Percentiles rank a stretch among this genome's conserved stretches.
Conservation (phyloP, 352 stramenopile species). For the Pythium monospermum region DNA sequence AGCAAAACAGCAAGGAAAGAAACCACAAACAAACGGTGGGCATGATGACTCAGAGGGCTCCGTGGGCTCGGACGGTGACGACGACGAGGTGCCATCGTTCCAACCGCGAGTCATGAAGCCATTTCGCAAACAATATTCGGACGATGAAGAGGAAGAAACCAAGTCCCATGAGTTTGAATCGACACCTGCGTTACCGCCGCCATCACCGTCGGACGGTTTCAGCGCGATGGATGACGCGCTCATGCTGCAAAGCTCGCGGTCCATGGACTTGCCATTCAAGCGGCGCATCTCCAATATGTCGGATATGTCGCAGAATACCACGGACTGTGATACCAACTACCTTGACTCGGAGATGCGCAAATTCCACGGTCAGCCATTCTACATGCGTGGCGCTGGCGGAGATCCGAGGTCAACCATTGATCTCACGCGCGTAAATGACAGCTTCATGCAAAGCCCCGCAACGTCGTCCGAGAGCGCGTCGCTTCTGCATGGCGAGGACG, state of each 20-base stretch:
- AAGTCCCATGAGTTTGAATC: constrained; percentile 47
- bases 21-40: too few relatives aligned
- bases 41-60: constrained; percentile 24
- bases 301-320: constrained; percentile 42
- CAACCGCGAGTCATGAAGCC: background rate
- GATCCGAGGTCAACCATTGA: constrained; percentile 20
- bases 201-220: constrained; percentile 40
- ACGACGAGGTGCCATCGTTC: constrained; percentile 15
- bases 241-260: constrained; percentile 27
- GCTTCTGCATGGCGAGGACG: background rate
- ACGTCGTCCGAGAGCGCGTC: background rate
- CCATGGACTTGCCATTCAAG: constrained; percentile 28
- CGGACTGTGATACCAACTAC: constrained; percentile 51
- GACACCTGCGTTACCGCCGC: constrained; percentile 35
- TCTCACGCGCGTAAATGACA: background rate
- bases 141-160: constrained; percentile 50
- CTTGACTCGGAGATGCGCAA: constrained; percentile 66
- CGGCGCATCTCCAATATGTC: constrained; percentile 31
- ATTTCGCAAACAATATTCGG: constrained; percentile 10
- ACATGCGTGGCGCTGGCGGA: constrained; percentile 12
- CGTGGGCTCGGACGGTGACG: constrained; percentile 19
- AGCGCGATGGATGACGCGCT: constrained; percentile 24
- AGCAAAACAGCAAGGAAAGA: too few relatives aligned
- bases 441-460: background rate
- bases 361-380: constrained; percentile 55